phyloP scores from a whole-genome alignment of 1,139 yeast genomes.

The Blastobotrys malaysiensis region DNA sequence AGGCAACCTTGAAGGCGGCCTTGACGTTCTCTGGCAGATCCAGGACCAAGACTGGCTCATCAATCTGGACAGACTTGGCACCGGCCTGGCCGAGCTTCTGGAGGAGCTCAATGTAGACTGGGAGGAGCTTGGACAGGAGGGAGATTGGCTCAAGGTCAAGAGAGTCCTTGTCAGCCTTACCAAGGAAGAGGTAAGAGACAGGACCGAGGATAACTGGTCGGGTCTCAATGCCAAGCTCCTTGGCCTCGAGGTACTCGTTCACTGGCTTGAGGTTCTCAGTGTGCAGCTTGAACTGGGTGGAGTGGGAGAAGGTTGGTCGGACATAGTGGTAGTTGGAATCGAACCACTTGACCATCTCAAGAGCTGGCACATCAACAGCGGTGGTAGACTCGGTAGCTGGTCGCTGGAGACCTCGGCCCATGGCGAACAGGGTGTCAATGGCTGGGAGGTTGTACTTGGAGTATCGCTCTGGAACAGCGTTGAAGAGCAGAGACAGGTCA shows the following conservation, averaged over 20 bases:
- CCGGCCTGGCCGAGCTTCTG: constrained; percentile 88
- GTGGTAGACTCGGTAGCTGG: constrained; percentile 81
- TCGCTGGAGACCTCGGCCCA: constrained; percentile 99
- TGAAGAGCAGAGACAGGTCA: constrained; percentile 87
- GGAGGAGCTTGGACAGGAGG: constrained; percentile 79
- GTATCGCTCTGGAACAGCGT: constrained; percentile 95
- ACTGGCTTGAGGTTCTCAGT: constrained; percentile 82
- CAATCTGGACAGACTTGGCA: constrained; percentile 92
- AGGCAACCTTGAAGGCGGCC: constrained; percentile 83
- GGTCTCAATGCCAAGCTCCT: constrained; percentile 90
- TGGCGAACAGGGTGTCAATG: constrained; percentile 91
- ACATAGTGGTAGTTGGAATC: constrained; percentile 99
- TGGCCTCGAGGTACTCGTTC: constrained; percentile 96
- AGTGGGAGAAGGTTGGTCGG: constrained; percentile 96
- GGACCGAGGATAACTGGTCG: constrained; percentile 98
- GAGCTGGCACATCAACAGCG: constrained; percentile 97
- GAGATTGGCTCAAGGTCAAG: constrained; percentile 90
- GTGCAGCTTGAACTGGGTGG: constrained; percentile 92
- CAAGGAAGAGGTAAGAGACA: constrained; percentile 86
- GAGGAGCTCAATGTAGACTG: constrained; percentile 86
- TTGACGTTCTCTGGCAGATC: constrained; percentile 83
- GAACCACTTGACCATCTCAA: constrained; percentile 99
- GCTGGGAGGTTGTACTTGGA: constrained; percentile 84
- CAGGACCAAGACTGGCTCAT: constrained; percentile 93
- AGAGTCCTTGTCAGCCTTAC: constrained; percentile 98